A percentile compares a stretch with the other conserved stretches of the same genome.
These are phyloP conservation scores for Ceratocystis destructans DNA, from an alignment of 2,329 filamentous ascomycete species.

Conservation along the genomic window DNA sequence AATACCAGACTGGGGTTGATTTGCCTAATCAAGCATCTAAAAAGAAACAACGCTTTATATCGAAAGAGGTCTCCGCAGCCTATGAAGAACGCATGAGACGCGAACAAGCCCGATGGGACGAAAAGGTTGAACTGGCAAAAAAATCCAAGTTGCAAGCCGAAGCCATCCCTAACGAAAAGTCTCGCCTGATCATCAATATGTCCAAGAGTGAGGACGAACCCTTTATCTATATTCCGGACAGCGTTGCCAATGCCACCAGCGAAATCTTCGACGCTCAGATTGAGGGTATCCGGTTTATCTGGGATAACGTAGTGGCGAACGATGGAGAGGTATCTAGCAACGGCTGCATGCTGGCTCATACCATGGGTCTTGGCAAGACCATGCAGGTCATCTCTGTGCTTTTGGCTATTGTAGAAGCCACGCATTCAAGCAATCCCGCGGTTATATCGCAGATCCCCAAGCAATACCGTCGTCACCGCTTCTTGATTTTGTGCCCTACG, in stretches of 20 bases:
- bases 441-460: conserved; percentile 54
- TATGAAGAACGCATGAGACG: conserved; percentile 43
- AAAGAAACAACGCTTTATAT: conserved; percentile 26
- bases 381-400: conserved; percentile 84
- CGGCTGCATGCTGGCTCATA: conserved; percentile 73
- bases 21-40: conserved; percentile 18
- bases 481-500: conserved; percentile 63
- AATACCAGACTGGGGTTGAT: neutral
- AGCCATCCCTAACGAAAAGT: conserved; percentile 32
- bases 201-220: conserved; percentile 46
- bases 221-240: conserved; percentile 49
- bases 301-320: conserved; percentile 61
- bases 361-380: conserved; percentile 86
- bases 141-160: conserved; percentile 27
- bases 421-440: conserved; percentile 41
- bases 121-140: conserved; percentile 32
- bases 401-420: conserved; percentile 55
- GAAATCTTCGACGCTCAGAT: conserved; percentile 70
- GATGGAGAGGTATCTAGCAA: conserved; percentile 35
- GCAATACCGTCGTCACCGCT: conserved; percentile 46
- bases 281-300: conserved; percentile 72
- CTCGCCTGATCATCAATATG: conserved; percentile 51
- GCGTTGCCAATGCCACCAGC: conserved; percentile 37
- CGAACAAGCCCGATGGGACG: conserved; percentile 40
- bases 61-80: conserved; percentile 37